phyloP scores from a whole-genome alignment of 345 rosid species.

The Erucastrum elatum region DNA sequence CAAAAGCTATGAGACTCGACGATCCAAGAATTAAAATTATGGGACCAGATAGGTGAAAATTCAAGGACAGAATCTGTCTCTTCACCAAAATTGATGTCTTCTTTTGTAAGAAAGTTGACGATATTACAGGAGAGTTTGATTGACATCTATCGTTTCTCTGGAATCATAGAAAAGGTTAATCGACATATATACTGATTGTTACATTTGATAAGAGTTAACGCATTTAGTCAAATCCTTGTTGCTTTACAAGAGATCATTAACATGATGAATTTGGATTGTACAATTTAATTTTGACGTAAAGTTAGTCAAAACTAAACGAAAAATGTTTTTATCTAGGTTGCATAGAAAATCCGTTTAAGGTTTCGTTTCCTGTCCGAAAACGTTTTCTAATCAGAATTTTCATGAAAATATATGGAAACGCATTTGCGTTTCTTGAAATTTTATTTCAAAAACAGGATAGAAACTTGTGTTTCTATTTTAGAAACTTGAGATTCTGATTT shows the following conservation, averaged over 20 bases:
- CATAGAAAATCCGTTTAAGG: too few species aligned
- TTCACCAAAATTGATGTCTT: constrained; percentile 27
- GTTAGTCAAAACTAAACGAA: too few species aligned
- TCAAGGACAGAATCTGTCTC: constrained; percentile 14
- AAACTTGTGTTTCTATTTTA: too few species aligned
- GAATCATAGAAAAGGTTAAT: neutral
- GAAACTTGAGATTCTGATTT: too few species aligned
- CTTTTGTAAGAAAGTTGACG: constrained; percentile 27
- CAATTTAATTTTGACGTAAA: too few species aligned
- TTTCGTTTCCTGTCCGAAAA: too few species aligned
- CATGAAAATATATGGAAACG: too few species aligned
- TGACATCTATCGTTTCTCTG: constrained; percentile 12
- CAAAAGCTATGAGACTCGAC: constrained; percentile 12
- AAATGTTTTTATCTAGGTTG: too few species aligned
- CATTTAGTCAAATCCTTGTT: neutral
- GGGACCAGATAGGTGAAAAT: neutral
- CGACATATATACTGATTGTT: neutral
- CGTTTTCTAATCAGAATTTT: too few species aligned
- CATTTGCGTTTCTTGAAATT: too few species aligned
- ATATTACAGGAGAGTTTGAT: constrained; percentile 32
- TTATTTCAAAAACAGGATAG: too few species aligned
- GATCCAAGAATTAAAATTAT: constrained; percentile 5
- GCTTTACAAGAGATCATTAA: neutral
- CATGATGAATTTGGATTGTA: too few species aligned
- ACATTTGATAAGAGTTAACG: neutral